A percentile compares a stretch with the other conserved stretches of the same genome.
Evolutionary conservation across 495 filamentous ascomycete species (phyloP).

Genomic region (Penicillium arizonense): DNA sequence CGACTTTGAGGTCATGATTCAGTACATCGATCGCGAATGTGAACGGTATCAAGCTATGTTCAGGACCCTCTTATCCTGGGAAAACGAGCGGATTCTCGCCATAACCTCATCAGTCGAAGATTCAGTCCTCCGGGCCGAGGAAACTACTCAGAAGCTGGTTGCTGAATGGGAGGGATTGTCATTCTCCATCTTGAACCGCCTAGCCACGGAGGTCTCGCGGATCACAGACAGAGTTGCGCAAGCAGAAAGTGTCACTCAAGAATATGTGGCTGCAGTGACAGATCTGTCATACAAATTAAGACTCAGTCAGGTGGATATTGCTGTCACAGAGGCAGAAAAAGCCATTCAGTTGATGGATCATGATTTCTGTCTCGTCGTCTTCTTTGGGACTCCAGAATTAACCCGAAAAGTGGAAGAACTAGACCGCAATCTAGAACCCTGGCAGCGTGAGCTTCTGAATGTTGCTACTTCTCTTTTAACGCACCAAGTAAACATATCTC

Average conservation of each 20-base stretch:
- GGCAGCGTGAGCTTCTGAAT: neutral
- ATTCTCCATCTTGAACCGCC: neutral
- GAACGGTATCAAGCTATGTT: neutral
- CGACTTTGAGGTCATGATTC: too few relatives aligned
- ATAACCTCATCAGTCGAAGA: neutral
- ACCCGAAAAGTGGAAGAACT: neutral
- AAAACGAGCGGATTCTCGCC: neutral
- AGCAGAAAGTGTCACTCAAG: neutral
- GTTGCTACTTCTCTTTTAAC: neutral
- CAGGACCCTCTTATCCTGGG: neutral
- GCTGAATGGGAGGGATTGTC: neutral
- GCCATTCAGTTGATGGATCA: slow-evolving; percentile 4
- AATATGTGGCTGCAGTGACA: neutral
- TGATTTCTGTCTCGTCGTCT: slow-evolving; percentile 18
- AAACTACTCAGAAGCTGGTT: neutral
- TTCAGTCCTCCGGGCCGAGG: neutral
- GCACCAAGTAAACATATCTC: neutral
- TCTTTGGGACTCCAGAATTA: neutral
- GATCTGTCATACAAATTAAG: neutral
- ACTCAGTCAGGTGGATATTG: slow-evolving; percentile 1
- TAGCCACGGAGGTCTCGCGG: neutral
- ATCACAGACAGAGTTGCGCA: neutral
- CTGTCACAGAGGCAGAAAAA: neutral
- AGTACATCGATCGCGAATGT: too few relatives aligned
- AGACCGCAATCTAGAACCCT: neutral